A percentile compares a stretch with the other conserved stretches of the same genome.
phyloP scores from a whole-genome alignment of 768 basidiomycete genomes.

The Megacollybia marginata region DNA sequence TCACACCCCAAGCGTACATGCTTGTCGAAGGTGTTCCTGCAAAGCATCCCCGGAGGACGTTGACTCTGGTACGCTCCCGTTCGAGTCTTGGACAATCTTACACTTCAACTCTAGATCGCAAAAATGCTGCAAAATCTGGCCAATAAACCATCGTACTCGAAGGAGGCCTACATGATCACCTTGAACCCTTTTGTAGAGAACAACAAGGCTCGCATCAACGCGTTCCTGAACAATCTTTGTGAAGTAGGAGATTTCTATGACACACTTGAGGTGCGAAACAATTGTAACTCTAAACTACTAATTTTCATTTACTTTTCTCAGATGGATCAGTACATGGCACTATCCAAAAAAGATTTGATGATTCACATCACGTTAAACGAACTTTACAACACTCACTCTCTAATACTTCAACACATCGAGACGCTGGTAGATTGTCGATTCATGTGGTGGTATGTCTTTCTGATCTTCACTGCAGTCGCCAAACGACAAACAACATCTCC shows the following conservation, averaged over 20 bases:
- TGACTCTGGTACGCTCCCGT: conserved; percentile 67
- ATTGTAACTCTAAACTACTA: neutral
- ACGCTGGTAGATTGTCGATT: conserved; percentile 57
- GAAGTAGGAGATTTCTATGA: conserved; percentile 99
- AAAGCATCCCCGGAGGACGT: conserved; percentile 92
- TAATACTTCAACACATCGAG: conserved; percentile 93
- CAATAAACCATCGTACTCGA: conserved; percentile 96
- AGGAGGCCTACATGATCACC: conserved; percentile 98
- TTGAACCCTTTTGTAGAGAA: conserved; percentile 98
- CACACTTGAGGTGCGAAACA: conserved; percentile 71
- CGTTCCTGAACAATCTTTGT: conserved; percentile 93
- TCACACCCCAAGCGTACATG: conserved; percentile 99
- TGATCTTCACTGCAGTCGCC: conserved; percentile 56
- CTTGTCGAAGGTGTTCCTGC: conserved; percentile 96
- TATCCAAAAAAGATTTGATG: conserved; percentile 97
- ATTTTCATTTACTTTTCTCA: conserved; percentile 22
- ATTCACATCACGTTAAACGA: conserved; percentile 99
- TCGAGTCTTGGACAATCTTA: neutral
- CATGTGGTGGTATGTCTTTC: conserved; percentile 1
- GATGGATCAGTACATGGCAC: conserved; percentile 99
- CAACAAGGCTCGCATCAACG: conserved; percentile 96
- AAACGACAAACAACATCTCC: conserved; percentile 95
- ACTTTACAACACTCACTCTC: conserved; percentile 96
- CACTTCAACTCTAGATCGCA: conserved; percentile 60
- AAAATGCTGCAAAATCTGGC: conserved; percentile 99